Base-by-base conservation (phyloP, 2,329 filamentous ascomycete species). In the Coniochaeta prunicola region DNA sequence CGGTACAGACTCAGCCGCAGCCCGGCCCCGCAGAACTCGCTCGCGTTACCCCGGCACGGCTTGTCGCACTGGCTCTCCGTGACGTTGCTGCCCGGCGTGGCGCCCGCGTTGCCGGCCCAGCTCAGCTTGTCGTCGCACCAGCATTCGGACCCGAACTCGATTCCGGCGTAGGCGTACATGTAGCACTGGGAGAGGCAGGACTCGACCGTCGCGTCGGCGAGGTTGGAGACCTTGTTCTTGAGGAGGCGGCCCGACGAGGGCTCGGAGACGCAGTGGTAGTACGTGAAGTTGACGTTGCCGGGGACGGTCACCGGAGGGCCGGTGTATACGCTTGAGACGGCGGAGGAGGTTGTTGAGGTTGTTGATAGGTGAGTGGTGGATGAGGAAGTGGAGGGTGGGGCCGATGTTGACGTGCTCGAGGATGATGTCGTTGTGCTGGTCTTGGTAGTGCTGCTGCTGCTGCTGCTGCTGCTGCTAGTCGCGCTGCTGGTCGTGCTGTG, bases 11-110 rank as follows among this genome's bases (percentile, higher is more conserved):
- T 57, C 12, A 63, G 38, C 30, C 45, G 48, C 33, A 57, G 15
- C 3, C 24, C 21, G 6, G 42, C 38, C 59, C 63, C 64, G 50
- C 59, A 65, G 57, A 64, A 63, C 26, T 67, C 63, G n/a, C 58
- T 61, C 38, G 54, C 34, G n/a, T 69, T 64, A 13, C 68, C 69
- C 15, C 59, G 59, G 59, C 69, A 70, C 8, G 61, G 19, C 59
- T 64, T 69, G 36, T 64, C 65, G 63, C 70, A 71, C n/a, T 56
- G 45, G 31, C 31, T 38, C 26, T 57, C 48, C n/a, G 12, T 55
- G 21, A 53, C 33, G 38, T 56, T 54, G 9, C 21, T 31, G n/a
- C 53, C 53, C 3, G 53, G 30, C 3, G 30, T 36, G 6, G 53
- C 53, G 2, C 53, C 53, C 6, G 53, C 12, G n/a, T 54, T 45